These are phyloP conservation scores for Trametes cinnabarina DNA, from an alignment of 768 basidiomycete genomes.

Conservation along the genomic window DNA sequence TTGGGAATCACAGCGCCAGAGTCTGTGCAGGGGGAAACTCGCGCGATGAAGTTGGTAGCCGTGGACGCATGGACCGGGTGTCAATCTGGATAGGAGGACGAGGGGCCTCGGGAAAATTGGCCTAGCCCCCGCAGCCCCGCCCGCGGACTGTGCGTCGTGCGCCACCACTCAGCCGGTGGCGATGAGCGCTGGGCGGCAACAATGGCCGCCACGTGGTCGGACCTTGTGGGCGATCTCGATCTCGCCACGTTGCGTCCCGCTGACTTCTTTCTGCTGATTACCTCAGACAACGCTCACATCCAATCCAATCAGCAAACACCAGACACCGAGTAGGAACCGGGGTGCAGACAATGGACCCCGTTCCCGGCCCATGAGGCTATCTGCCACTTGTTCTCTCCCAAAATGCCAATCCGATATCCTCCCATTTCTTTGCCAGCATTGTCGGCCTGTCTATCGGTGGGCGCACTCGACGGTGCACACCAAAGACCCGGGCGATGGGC, in stretches of 20 bases:
- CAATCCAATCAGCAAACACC: not conserved
- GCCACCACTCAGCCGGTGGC: constrained; percentile 10
- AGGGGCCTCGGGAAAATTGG: not conserved
- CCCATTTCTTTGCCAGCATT: not conserved
- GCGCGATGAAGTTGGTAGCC: not conserved
- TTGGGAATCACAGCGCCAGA: not conserved
- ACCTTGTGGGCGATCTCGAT: constrained; percentile 15
- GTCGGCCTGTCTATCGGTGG: not conserved
- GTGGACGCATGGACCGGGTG: not conserved
- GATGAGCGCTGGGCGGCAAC: constrained; percentile 15
- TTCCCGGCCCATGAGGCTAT: constrained; percentile 8
- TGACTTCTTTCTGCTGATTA: constrained; percentile 4
- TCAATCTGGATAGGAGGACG: not conserved
- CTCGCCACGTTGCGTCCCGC: constrained; percentile 6
- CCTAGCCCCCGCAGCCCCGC: not conserved
- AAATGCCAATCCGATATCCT: not conserved
- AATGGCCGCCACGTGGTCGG: constrained; percentile 10
- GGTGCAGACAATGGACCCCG: not conserved
- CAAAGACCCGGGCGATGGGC: not conserved
- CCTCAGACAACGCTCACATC: too few species aligned
- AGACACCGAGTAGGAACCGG: not conserved
- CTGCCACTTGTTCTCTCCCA: not conserved
- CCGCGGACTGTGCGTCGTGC: not conserved
- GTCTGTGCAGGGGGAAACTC: not conserved
- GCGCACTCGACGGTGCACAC: not conserved